Percentiles rank a stretch among this genome's conserved stretches.
These are phyloP conservation scores for Williopsis jadinii DNA, from an alignment of 1,139 yeast genomes.

Conservation along the genomic window DNA sequence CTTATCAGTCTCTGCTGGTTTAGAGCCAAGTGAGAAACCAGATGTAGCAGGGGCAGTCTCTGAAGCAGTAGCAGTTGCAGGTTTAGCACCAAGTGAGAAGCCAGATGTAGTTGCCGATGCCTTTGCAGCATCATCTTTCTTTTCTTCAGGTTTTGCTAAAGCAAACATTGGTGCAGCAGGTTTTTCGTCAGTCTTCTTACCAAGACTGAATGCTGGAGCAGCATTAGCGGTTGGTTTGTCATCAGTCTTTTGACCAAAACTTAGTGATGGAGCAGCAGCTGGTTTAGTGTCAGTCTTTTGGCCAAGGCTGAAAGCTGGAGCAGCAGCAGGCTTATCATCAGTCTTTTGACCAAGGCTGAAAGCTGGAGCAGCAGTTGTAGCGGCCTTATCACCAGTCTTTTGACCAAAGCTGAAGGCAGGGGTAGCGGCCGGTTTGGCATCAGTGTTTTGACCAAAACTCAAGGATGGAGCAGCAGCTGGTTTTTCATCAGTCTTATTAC, in stretches of 20 bases:
- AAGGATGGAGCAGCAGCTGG: slow-evolving; percentile 5
- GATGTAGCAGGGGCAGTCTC: slow-evolving; percentile 8
- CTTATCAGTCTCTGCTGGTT: slow-evolving; percentile 14
- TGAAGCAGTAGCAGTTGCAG: slow-evolving; percentile 5
- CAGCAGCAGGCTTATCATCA: slow-evolving; percentile 8
- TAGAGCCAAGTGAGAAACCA: slow-evolving; percentile 20
- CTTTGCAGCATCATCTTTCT: background rate
- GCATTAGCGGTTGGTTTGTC: background rate
- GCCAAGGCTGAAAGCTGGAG: slow-evolving; percentile 19
- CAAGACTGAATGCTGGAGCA: slow-evolving; percentile 1
- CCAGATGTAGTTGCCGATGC: slow-evolving; percentile 3
- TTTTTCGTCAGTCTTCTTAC: slow-evolving; percentile 1
- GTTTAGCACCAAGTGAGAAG: slow-evolving; percentile 8
- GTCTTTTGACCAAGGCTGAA: slow-evolving; percentile 20
- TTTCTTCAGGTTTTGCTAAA: slow-evolving; percentile 18
- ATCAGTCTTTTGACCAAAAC: slow-evolving; percentile 19
- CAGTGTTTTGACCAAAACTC: slow-evolving; percentile 10
- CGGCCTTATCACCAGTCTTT: slow-evolving; percentile 23
- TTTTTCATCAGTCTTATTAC: slow-evolving; percentile 11
- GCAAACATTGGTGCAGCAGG: slow-evolving; percentile 18
- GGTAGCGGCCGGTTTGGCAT: slow-evolving; percentile 23
- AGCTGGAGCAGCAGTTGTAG: slow-evolving; percentile 19
- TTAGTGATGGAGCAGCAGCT: slow-evolving; percentile 12
- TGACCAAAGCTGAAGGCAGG: slow-evolving; percentile 5
- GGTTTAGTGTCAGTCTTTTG: slow-evolving; percentile 13